Conservation (phyloP, 257 asterid species). For the Buddleja alternifolia region DNA sequence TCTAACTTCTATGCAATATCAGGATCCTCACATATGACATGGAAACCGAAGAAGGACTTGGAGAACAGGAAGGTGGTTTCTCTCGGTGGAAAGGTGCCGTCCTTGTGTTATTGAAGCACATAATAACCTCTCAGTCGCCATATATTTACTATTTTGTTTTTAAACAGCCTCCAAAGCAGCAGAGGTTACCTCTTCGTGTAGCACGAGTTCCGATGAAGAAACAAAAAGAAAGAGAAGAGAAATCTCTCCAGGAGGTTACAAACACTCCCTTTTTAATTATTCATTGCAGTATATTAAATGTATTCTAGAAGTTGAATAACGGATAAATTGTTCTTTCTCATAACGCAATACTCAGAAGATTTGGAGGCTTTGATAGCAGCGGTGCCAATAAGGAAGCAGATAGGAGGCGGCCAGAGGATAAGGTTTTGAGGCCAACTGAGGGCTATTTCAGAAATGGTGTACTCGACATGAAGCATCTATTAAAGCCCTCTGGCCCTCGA, state of each 20-base stretch:
- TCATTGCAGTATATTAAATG: not conserved
- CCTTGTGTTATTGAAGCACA: not conserved
- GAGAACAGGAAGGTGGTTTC: slow-evolving; percentile 69
- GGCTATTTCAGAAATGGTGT: slow-evolving; percentile 85
- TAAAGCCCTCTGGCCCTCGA: slow-evolving; percentile 55
- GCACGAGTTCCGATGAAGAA: slow-evolving; percentile 80
- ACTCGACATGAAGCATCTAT: slow-evolving; percentile 71
- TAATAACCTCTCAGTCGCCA: not conserved
- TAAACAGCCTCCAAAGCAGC: slow-evolving; percentile 73
- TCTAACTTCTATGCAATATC: slow-evolving; percentile 9
- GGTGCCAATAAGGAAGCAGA: slow-evolving; percentile 42
- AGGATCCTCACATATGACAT: slow-evolving; percentile 72
- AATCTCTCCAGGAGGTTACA: slow-evolving; percentile 65
- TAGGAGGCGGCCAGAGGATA: slow-evolving; percentile 66
- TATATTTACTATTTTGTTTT: not conserved
- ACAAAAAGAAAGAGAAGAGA: slow-evolving; percentile 79
- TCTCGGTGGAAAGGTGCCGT: slow-evolving; percentile 80
- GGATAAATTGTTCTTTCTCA: slow-evolving; percentile 30
- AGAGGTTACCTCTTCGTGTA: slow-evolving; percentile 85
- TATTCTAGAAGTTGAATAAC: slow-evolving; percentile 4
- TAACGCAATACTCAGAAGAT: slow-evolving; percentile 70
- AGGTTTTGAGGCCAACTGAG: slow-evolving; percentile 64
- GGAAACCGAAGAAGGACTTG: slow-evolving; percentile 76
- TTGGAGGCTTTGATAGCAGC: slow-evolving; percentile 49
- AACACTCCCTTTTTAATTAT: not conserved